Evolutionary conservation across 257 asterid genomes (phyloP).

Genomic region (Plantago major): DNA sequence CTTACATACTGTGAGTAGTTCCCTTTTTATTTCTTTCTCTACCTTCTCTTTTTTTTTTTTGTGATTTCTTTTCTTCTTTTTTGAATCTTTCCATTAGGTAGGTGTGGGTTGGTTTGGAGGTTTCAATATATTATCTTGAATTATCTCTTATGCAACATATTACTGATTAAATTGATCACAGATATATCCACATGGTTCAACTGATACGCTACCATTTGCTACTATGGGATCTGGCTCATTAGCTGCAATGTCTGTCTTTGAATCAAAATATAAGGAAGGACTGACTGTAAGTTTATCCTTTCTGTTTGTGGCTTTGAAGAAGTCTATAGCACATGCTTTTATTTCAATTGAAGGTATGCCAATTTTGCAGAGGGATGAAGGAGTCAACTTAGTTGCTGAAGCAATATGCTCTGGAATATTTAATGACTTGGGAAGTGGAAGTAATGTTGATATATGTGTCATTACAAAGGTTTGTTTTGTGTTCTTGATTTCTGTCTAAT

Average conservation of each 20-base stretch:
- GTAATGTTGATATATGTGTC: slow-evolving; percentile 70
- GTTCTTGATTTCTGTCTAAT: slow-evolving; percentile 3
- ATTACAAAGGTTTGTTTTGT: slow-evolving; percentile 48
- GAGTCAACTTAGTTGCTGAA: slow-evolving; percentile 59
- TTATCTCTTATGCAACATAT: not conserved
- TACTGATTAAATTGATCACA: slow-evolving; percentile 17
- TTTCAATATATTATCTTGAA: not conserved
- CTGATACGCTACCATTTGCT: slow-evolving; percentile 72
- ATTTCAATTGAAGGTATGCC: not conserved
- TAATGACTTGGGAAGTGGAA: slow-evolving; percentile 82
- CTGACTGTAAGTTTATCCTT: slow-evolving; percentile 39
- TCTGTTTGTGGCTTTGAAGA: not conserved
- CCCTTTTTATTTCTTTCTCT: not conserved
- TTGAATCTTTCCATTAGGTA: not conserved
- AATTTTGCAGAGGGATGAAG: slow-evolving; percentile 54
- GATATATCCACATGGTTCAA: slow-evolving; percentile 83
- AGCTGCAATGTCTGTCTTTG: slow-evolving; percentile 78
- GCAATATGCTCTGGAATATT: slow-evolving; percentile 69
- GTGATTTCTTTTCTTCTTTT: not conserved
- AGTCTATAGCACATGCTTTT: slow-evolving; percentile 3
- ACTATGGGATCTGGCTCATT: slow-evolving; percentile 93
- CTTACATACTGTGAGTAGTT: slow-evolving; percentile 56
- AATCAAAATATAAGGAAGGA: slow-evolving; percentile 63
- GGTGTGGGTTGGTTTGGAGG: not conserved
- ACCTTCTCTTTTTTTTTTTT: not conserved